Conservation (phyloP, 1,284 basidiomycete species). For the Irpex sp. region DNA sequence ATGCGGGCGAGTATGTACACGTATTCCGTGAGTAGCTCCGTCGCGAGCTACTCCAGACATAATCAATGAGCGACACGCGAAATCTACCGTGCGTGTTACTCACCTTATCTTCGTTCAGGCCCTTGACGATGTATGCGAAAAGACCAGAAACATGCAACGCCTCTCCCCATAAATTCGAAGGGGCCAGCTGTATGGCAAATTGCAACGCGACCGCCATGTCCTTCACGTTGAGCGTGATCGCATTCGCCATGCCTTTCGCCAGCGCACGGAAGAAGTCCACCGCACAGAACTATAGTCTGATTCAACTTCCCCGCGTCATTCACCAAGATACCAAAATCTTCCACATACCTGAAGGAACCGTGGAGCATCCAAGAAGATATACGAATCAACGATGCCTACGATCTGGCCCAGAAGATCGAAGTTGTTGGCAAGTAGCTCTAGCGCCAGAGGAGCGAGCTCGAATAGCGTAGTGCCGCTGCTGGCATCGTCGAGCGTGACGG, state of each 20-base stretch:
- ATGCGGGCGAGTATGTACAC: slow-evolving; percentile 68
- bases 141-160: slow-evolving; percentile 66
- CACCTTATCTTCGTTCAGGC: slow-evolving; percentile 62
- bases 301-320: not conserved
- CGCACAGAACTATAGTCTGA: slow-evolving; percentile 27
- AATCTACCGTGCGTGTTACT: slow-evolving; percentile 2
- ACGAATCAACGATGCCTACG: slow-evolving; percentile 70
- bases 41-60: slow-evolving; percentile 35
- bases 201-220: slow-evolving; percentile 50
- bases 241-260: slow-evolving; percentile 41
- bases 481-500: slow-evolving; percentile 44
- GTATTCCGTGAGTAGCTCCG: slow-evolving; percentile 56
- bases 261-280: slow-evolving; percentile 52
- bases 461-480: slow-evolving; percentile 44
- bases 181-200: slow-evolving; percentile 56
- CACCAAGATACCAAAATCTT: not conserved
- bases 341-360: slow-evolving; percentile 59
- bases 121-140: slow-evolving; percentile 53
- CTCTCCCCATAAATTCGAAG: slow-evolving; percentile 61
- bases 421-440: slow-evolving; percentile 61
- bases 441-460: slow-evolving; percentile 62
- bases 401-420: slow-evolving; percentile 69
- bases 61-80: not conserved
- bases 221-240: slow-evolving; percentile 48
- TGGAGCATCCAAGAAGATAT: slow-evolving; percentile 68